Evolutionary conservation across 768 basidiomycete genomes (phyloP).

Genomic region (Hortiboletus campestris): DNA sequence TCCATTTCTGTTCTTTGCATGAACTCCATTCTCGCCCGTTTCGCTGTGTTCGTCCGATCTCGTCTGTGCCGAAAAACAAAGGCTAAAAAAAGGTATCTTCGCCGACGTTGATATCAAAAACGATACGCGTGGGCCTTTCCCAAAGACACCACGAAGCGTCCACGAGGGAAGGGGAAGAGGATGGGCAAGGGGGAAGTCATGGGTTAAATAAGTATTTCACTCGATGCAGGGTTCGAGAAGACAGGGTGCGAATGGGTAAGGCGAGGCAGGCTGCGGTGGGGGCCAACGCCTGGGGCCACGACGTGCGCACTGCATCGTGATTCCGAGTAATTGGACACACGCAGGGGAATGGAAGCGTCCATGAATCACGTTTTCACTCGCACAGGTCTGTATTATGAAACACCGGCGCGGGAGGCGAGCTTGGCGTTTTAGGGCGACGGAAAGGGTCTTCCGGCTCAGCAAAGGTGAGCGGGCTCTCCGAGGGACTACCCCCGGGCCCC

Average conservation of each 20-base stretch:
- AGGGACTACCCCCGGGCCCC: neutral
- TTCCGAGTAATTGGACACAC: neutral
- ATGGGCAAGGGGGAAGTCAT: neutral
- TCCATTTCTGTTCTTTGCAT: slow-evolving; percentile 15
- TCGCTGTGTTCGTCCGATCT: neutral
- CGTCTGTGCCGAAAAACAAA: neutral
- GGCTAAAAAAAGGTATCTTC: neutral
- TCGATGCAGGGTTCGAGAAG: slow-evolving; percentile 9
- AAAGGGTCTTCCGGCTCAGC: neutral
- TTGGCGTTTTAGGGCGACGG: neutral
- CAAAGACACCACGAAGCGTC: slow-evolving; percentile 2
- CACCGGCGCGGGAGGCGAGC: neutral
- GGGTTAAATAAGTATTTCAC: slow-evolving; percentile 13
- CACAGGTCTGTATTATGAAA: neutral
- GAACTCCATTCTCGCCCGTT: neutral
- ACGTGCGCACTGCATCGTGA: slow-evolving; percentile 17
- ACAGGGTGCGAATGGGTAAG: slow-evolving; percentile 3
- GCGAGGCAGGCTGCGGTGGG: slow-evolving; percentile 22
- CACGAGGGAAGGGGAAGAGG: slow-evolving; percentile 11
- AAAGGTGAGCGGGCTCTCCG: neutral
- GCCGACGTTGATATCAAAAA: slow-evolving; percentile 10
- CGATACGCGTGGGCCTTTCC: neutral
- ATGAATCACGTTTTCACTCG: neutral
- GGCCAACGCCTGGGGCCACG: neutral
- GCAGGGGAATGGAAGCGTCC: slow-evolving; percentile 21